Conservation (phyloP, 306 rosid species). For the Hylodesmum podocarpum region DNA sequence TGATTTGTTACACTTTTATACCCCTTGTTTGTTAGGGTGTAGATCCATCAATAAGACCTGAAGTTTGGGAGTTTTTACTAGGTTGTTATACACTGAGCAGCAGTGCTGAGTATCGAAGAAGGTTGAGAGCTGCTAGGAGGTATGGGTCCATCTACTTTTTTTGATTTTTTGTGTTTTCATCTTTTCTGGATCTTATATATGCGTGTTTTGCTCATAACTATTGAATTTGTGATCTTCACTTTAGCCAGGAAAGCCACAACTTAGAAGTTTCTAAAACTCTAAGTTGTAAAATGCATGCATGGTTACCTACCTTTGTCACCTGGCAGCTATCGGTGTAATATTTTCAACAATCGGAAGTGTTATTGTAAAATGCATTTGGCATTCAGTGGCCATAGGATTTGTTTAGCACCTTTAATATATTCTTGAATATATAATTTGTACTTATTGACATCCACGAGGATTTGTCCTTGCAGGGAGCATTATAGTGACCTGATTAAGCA, state of each 20-base stretch:
- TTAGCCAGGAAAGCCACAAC: constrained; percentile 7
- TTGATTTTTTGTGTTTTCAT: constrained; percentile 13
- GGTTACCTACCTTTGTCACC: constrained; percentile 23
- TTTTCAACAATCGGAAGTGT: constrained; percentile 11
- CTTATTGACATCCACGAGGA: constrained; percentile 22
- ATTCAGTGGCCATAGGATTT: constrained; percentile 18
- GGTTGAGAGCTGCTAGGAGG: constrained; percentile 87
- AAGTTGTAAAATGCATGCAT: constrained; percentile 2
- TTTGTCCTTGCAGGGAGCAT: constrained; percentile 68
- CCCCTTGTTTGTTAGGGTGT: constrained; percentile 60
- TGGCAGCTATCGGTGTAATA: constrained; percentile 8
- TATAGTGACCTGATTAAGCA: constrained; percentile 71
- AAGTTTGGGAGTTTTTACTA: constrained; percentile 95
- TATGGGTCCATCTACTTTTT: constrained; percentile 27
- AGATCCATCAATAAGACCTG: constrained; percentile 87
- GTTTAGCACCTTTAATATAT: constrained; percentile 16
- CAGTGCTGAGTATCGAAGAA: constrained; percentile 68
- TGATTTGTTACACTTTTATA: constrained; percentile 32
- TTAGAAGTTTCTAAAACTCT: constrained; percentile 14
- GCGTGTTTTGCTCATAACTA: background rate
- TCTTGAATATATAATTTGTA: constrained; percentile 24
- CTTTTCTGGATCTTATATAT: constrained; percentile 29
- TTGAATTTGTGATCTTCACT: constrained; percentile 23
- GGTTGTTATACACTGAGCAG: constrained; percentile 84
- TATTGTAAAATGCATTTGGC: constrained; percentile 7